phyloP scores from a whole-genome alignment of 1,284 basidiomycete species.

The Dichomitus squalens region DNA sequence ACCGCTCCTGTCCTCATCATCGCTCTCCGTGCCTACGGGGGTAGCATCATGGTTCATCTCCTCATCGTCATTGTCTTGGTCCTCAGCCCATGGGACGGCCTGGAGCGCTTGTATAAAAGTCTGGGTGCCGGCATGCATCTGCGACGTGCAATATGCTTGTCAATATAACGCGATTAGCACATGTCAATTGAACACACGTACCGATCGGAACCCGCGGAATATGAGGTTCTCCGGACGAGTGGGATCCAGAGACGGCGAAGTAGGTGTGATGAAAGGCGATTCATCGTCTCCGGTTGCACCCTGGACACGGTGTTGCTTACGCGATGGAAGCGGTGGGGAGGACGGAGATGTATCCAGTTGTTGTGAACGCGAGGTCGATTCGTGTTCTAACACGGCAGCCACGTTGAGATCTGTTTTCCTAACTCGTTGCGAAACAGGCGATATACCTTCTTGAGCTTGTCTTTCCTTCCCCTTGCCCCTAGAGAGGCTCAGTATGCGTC shows the following conservation, averaged over 20 bases:
- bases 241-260: conserved; percentile 55
- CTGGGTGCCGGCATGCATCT: conserved; percentile 82
- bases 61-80: conserved; percentile 69
- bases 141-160: conserved; percentile 3
- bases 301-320: conserved; percentile 16
- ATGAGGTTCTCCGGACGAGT: conserved; percentile 48
- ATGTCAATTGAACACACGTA: conserved; percentile 33
- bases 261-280: conserved; percentile 77
- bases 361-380: conserved; percentile 26
- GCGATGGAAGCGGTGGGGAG: conserved; percentile 15
- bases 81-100: conserved; percentile 74
- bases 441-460: conserved; percentile 37
- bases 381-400: conserved; percentile 17
- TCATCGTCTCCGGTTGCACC: conserved; percentile 48
- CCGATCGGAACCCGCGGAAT: conserved; percentile 69
- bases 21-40: conserved; percentile 55
- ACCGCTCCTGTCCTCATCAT: conserved; percentile 56
- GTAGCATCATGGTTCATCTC: conserved; percentile 44
- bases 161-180: conserved; percentile 4
- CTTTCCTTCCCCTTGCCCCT: conserved; percentile 52
- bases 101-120: conserved; percentile 84
- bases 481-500: conserved; percentile 57
- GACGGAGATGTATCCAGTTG: conserved; percentile 11
- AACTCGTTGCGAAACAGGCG: too few relatives aligned
- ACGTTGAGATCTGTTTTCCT: not conserved